A percentile compares a stretch with the other conserved stretches of the same genome.
Evolutionary conservation across 805 yeast species (phyloP).

Genomic region (Candida khao-thaluensis): DNA sequence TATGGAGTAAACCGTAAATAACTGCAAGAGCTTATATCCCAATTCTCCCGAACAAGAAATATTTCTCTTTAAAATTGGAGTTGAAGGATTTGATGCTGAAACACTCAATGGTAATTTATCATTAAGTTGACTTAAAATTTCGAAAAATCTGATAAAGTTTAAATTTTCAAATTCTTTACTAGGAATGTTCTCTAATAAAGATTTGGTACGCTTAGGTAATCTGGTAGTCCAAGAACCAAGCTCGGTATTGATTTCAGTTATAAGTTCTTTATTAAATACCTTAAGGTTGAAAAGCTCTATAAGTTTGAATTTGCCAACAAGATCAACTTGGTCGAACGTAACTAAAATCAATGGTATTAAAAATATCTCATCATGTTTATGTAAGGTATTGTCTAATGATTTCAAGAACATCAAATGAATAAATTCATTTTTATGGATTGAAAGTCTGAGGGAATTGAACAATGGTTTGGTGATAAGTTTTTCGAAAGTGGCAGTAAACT

Average conservation of each 20-base stretch:
- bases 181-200: slow-evolving; percentile 22
- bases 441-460: slow-evolving; percentile 19
- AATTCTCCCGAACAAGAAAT: slow-evolving; percentile 32
- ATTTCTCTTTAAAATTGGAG: slow-evolving; percentile 28
- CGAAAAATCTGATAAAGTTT: slow-evolving; percentile 30
- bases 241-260: slow-evolving; percentile 24
- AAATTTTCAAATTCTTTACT: slow-evolving; percentile 35
- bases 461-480: slow-evolving; percentile 30
- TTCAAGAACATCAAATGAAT: slow-evolving; percentile 35
- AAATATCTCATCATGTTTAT: slow-evolving; percentile 39
- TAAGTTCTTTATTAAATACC: slow-evolving; percentile 28
- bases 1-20: slow-evolving; percentile 33
- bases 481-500: slow-evolving; percentile 29
- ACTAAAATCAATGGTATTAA: slow-evolving; percentile 37
- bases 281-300: slow-evolving; percentile 34
- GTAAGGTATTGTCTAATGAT: slow-evolving; percentile 36
- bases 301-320: slow-evolving; percentile 28
- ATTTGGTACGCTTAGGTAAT: slow-evolving; percentile 21
- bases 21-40: slow-evolving; percentile 32
- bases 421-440: slow-evolving; percentile 25
- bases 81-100: slow-evolving; percentile 38
- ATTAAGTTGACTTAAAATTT: slow-evolving; percentile 36
- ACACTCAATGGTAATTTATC: slow-evolving; percentile 44
- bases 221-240: slow-evolving; percentile 29
- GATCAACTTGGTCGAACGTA: slow-evolving; percentile 25